A percentile compares a stretch with the other conserved stretches of the same genome.
Conservation (phyloP, 2,329 filamentous ascomycete species). For the Penicillium nordicum region DNA sequence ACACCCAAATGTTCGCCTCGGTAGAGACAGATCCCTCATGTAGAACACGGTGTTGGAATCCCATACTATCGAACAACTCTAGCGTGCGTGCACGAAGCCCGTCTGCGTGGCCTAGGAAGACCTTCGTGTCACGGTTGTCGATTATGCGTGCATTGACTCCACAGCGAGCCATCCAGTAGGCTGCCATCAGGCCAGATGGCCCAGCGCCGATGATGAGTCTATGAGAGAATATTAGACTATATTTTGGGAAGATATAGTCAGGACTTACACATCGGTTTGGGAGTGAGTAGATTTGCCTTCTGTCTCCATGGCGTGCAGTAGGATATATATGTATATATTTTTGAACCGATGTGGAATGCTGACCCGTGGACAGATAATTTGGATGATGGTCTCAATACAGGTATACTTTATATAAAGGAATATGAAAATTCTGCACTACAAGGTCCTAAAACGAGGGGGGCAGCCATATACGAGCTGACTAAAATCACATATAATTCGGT, state of each 20-base stretch:
- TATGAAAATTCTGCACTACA: not conserved
- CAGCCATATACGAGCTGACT: not conserved
- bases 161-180: conserved; percentile 50
- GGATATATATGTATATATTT: not conserved
- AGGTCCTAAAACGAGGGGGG: not conserved
- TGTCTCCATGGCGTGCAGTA: not conserved
- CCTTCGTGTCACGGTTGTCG: conserved; percentile 43
- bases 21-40: conserved; percentile 66
- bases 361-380: not conserved
- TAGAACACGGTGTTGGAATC: conserved; percentile 61
- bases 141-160: conserved; percentile 50
- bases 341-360: not conserved
- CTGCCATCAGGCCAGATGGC: conserved; percentile 49
- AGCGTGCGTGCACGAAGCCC: conserved; percentile 20
- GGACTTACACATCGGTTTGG: conserved; percentile 5
- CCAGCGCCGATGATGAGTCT: conserved; percentile 49
- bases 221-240: not conserved
- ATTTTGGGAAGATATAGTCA: accelerated
- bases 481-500: not conserved
- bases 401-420: not conserved
- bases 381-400: not conserved
- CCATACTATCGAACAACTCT: conserved; percentile 65
- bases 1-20: conserved; percentile 56
- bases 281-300: not conserved
- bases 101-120: conserved; percentile 30